Conservation (phyloP, 805 yeast genomes). For the Candida boleticola region DNA sequence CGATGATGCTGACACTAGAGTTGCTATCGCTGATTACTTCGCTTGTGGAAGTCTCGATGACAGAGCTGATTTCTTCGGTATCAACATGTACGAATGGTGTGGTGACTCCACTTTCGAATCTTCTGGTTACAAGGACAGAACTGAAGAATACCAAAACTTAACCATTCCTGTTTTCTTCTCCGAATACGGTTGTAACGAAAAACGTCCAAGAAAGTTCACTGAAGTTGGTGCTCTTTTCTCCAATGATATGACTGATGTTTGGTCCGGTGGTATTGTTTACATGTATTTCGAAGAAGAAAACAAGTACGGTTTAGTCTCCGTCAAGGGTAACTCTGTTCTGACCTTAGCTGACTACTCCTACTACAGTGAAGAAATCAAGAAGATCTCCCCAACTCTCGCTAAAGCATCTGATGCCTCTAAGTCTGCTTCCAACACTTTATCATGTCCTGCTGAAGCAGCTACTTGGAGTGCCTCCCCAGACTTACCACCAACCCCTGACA, state of each 20-base stretch:
- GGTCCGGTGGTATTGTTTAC: conserved; percentile 94
- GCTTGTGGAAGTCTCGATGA: conserved; percentile 71
- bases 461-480: conserved; percentile 67
- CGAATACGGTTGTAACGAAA: conserved; percentile 83
- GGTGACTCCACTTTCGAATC: conserved; percentile 56
- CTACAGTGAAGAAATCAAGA: conserved; percentile 33
- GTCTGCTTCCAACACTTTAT: conserved; percentile 34
- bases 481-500: conserved; percentile 79
- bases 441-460: conserved; percentile 57
- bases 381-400: conserved; percentile 37
- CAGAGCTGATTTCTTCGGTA: conserved; percentile 76
- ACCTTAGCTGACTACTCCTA: conserved; percentile 59
- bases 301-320: conserved; percentile 74
- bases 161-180: conserved; percentile 83
- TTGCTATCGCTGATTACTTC: conserved; percentile 77
- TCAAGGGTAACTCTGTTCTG: conserved; percentile 47
- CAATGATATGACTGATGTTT: conserved; percentile 76
- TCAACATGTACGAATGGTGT: conserved; percentile 90
- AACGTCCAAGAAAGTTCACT: conserved; percentile 70
- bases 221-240: conserved; percentile 71
- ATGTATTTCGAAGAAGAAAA: conserved; percentile 87
- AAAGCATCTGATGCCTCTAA: conserved; percentile 34
- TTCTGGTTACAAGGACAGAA: conserved; percentile 72
- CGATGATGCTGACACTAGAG: conserved; percentile 82
- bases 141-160: conserved; percentile 68